Percentiles rank a stretch among this genome's conserved stretches.
Conservation (phyloP, 305 asterid genomes). For the Fraxinus albicans region DNA sequence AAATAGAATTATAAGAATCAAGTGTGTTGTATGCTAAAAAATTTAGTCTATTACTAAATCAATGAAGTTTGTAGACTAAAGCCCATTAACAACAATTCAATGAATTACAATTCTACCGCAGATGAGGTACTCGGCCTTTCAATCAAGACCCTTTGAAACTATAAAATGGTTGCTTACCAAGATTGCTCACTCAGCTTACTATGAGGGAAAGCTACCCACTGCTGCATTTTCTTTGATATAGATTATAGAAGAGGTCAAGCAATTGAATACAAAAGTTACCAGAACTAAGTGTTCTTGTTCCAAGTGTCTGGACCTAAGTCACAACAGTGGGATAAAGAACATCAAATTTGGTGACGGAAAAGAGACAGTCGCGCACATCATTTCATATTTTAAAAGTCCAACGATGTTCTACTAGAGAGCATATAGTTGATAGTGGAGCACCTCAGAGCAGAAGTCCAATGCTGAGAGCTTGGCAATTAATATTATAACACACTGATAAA, state of each 20-base stretch:
- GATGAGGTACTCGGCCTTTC: background rate
- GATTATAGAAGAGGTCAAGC: background rate
- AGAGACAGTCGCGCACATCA: background rate
- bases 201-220: background rate
- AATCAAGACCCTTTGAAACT: background rate
- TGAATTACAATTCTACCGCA: background rate
- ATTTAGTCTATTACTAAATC: background rate
- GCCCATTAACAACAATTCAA: background rate
- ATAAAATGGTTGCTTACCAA: background rate
- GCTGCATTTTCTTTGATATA: background rate
- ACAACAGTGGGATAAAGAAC: background rate
- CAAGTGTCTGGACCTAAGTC: background rate
- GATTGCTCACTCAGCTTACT: background rate
- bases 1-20: background rate
- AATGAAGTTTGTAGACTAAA: background rate
- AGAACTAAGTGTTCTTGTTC: background rate
- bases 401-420: background rate
- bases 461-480: background rate
- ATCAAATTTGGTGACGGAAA: background rate
- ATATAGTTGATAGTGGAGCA: background rate
- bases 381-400: background rate
- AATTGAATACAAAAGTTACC: background rate
- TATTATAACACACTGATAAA: background rate
- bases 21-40: background rate
- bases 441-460: background rate